Evolutionary conservation across 2,329 filamentous ascomycete genomes (phyloP), one percentile per base, ranked within the genome.

Genomic region (Clarireedia paspali): DNA sequence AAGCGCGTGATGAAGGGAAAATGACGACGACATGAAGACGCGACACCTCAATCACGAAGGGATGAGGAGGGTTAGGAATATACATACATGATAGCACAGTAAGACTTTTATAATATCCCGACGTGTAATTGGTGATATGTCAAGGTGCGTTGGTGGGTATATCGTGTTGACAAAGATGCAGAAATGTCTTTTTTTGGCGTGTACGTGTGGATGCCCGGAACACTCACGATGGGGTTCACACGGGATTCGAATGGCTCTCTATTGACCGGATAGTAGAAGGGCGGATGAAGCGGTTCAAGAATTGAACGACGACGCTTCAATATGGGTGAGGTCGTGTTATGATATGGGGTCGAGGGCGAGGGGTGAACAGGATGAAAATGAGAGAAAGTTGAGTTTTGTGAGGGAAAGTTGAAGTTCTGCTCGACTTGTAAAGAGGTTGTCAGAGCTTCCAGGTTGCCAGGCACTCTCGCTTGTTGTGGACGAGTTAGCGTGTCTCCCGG

Each of bases 11-110:
- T 50, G 30, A 45, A 40, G 44, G 38, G 47, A 23, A 47, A 50
- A 52, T 20, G 47, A 9, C 39, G 23, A 40, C 45, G 27, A 49
- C n/a, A 14, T 44, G n/a, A 42, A n/a, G 58, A 67, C 66, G 66
- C 64, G 66, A 66, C 50, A 38, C 45, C 6, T 46, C 20, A 26
- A 36, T 27, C 30, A 14, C 2, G 27, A 39, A 20, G 10, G 34
- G 27, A 50, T 2, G 30, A 15, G 17, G 20, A 27, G 34, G 12
- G 26, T 10, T 50, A 38, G 14, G 27, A 27, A 47, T 26, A 57
- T 52, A 68, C 66, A 53, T 66, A 67, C 65, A 57, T 58, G 59
- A 62, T 46, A 40, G 47, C 39, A 30, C 12, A 34, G 17, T 38
- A 30, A 12, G 24, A 7, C 53, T 52, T 52, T 24, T 46, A 52